Base-by-base conservation (phyloP, 108 stramenopile genomes). In the Chaetoceros tenuissimus region DNA sequence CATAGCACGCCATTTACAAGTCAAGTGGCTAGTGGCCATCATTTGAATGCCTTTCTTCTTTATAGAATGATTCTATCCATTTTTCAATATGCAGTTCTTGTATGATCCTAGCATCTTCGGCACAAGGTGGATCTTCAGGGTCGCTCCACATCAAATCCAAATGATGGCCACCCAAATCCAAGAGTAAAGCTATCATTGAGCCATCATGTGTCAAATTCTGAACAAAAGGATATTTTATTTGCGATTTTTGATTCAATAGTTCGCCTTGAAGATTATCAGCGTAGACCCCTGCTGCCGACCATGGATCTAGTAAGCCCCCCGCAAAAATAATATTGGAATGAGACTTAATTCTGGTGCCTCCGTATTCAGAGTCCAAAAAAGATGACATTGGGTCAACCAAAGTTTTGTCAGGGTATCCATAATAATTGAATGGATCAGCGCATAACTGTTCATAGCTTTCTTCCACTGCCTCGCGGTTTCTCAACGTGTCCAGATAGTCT, bases 241-340 rank as follows among this genome's bases (percentile, higher is more conserved):
- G n/a, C n/a, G n/a, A n/a, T n/a, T n/a, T n/a, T 7, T 13, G 28
- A 44, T 30, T 19, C 20, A 19, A 3, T 46, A 10, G 53, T 27
- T n/a, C 21, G 43, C 23, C 21, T 45, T 34, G 31, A 3, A 43
- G 34, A 24, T 65, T 24, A 10, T 31, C 23, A 24, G 56, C 56
- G 28, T 58, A 67, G 2, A 94, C 84, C 18, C 91, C 92, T 21
- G 72, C 85, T 26, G 77, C 74, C 24, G 58, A 60, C 95, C 95
- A 96, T 3, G 95, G 95, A 63, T 96, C 95, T 3, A 85, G 51
- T 20, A 75, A 49, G 0, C 95, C 95, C 59, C 93, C 89, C 20
- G 84, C 83, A 57, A 94, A 92, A 20, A 96, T 66, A 48, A 96
- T 82, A 60, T 94, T 92, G 28, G 90, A 82, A 24, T 67, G 65